Conservation (phyloP, 768 basidiomycete genomes). For the Russula vinacea region DNA sequence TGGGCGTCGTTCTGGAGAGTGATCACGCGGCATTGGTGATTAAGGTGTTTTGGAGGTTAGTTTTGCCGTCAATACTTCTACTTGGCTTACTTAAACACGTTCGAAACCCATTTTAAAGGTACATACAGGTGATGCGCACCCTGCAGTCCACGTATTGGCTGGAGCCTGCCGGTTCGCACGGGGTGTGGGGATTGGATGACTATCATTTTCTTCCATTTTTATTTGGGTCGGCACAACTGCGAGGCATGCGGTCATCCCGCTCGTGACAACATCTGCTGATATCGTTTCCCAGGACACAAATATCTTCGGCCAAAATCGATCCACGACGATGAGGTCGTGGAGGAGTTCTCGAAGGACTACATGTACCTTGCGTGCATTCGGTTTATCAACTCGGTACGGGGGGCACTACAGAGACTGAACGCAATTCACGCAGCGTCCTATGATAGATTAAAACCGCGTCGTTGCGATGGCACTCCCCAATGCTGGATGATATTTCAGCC, state of each 20-base stretch:
- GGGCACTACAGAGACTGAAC: not conserved
- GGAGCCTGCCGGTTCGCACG: slow-evolving; percentile 98
- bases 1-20: slow-evolving; percentile 57
- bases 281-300: slow-evolving; percentile 51
- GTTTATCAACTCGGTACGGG: slow-evolving; percentile 87
- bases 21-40: slow-evolving; percentile 78
- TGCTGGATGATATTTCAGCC: slow-evolving; percentile 97
- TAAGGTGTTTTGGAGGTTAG: slow-evolving; percentile 82
- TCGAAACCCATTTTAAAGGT: slow-evolving; percentile 39
- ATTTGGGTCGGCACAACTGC: slow-evolving; percentile 78
- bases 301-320: slow-evolving; percentile 90
- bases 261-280: not conserved
- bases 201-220: slow-evolving; percentile 95
- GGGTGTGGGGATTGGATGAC: slow-evolving; percentile 96
- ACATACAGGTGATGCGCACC: slow-evolving; percentile 75
- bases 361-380: slow-evolving; percentile 96
- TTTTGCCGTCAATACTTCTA: too few species aligned
- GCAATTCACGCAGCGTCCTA: not conserved
- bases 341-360: slow-evolving; percentile 88
- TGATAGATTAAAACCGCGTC: slow-evolving; percentile 90
- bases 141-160: slow-evolving; percentile 96
- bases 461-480: slow-evolving; percentile 95
- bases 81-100: not conserved
- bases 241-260: slow-evolving; percentile 39
- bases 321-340: slow-evolving; percentile 85